These are phyloP conservation scores for Botrytis deweyae DNA, from an alignment of 2,329 filamentous ascomycete genomes.

Conservation along the genomic window DNA sequence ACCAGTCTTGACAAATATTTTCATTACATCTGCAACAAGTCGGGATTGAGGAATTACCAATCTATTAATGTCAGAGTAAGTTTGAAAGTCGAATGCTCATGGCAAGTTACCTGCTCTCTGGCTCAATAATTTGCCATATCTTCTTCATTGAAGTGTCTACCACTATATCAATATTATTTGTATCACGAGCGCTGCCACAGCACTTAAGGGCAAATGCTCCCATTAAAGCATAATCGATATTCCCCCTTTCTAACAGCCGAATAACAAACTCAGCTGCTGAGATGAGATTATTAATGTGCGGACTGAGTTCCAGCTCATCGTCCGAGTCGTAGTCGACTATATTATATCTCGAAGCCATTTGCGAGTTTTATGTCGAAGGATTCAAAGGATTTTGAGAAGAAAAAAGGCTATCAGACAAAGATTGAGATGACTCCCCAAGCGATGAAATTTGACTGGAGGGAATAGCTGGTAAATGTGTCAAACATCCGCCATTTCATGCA, in stretches of 20 bases:
- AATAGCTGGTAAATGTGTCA: conserved; percentile 2
- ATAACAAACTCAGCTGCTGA: conserved; percentile 14
- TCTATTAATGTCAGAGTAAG: not conserved
- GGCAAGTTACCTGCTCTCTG: not conserved
- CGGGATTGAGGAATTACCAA: conserved; percentile 13
- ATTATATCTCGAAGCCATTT: conserved; percentile 17
- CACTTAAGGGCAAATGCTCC: conserved; percentile 17
- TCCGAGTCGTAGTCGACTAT: conserved; percentile 14
- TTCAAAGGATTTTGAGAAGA: not conserved
- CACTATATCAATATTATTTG: conserved; percentile 14
- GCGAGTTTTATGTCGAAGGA: not conserved
- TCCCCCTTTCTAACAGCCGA: not conserved
- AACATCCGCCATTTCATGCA: not conserved
- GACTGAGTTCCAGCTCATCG: conserved; percentile 3
- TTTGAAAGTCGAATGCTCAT: not conserved
- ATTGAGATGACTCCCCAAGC: not conserved
- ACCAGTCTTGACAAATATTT: conserved; percentile 16
- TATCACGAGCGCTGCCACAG: conserved; percentile 6
- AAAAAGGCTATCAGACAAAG: not conserved
- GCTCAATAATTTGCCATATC: conserved; percentile 18
- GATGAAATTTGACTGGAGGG: not conserved
- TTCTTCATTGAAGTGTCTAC: conserved; percentile 12
- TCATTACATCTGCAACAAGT: conserved; percentile 10
- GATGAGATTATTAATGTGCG: conserved; percentile 1
- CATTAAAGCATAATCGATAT: conserved; percentile 16